Conservation (phyloP, 306 rosid genomes). For the Mimosa pudica region DNA sequence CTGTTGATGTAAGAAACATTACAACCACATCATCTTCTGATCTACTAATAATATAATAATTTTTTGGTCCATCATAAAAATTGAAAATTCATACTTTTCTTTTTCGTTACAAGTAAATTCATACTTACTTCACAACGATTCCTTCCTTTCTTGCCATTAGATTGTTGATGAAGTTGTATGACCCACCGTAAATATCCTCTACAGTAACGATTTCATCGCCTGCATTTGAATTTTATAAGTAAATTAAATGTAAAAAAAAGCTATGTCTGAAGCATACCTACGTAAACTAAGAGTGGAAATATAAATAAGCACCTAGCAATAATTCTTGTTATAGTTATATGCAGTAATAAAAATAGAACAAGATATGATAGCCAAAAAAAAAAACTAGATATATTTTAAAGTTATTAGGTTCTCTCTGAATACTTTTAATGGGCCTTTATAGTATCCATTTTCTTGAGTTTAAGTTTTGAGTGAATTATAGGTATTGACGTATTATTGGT, state of each 20-base stretch:
- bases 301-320: neutral
- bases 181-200: neutral
- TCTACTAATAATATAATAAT: neutral
- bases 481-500: no score
- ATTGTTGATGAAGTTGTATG: neutral
- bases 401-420: no score
- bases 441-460: no score
- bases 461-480: no score
- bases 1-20: conserved; percentile 46
- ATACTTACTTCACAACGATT: conserved; percentile 81
- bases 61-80: neutral
- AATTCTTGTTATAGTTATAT: neutral
- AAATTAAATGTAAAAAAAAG: conserved; percentile 26
- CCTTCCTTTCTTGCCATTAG: conserved; percentile 37
- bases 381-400: neutral
- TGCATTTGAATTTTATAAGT: neutral
- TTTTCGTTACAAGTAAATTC: no score
- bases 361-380: neutral
- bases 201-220: neutral
- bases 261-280: conserved; percentile 13
- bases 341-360: no score
- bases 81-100: conserved; percentile 17
- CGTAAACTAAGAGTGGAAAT: neutral
- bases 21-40: neutral
- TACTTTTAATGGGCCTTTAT: no score